phyloP scores from a whole-genome alignment of 78 protist species.

The Salpingoeca rosetta region DNA sequence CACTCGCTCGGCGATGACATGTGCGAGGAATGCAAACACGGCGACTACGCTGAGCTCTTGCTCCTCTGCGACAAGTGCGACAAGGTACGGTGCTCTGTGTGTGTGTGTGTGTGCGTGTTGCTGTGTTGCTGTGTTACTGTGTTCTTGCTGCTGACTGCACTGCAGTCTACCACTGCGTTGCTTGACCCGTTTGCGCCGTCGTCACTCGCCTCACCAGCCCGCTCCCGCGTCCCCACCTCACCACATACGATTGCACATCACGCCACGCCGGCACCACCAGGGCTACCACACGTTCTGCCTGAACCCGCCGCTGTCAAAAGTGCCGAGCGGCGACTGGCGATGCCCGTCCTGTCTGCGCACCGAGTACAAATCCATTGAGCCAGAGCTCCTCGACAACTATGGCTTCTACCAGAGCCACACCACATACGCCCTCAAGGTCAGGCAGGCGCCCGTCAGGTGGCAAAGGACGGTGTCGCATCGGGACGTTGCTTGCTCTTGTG shows the following conservation, averaged over 20 bases:
- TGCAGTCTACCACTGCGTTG: too few relatives aligned
- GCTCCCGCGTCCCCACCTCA: too few relatives aligned
- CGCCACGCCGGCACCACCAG: neutral
- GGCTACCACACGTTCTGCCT: constrained; percentile 28
- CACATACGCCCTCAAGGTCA: neutral
- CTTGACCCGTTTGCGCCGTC: too few relatives aligned
- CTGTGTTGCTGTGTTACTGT: too few relatives aligned
- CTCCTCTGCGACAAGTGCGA: neutral
- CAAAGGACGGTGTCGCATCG: neutral
- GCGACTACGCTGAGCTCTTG: neutral
- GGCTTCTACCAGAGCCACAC: neutral
- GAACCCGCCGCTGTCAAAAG: constrained; percentile 6
- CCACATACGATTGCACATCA: too few relatives aligned
- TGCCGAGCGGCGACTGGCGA: constrained; percentile 23
- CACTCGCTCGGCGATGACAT: neutral
- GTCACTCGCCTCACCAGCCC: too few relatives aligned
- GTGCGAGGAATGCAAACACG: neutral
- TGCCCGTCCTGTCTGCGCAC: constrained; percentile 13
- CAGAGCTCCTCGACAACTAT: neutral
- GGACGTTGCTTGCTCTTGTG: neutral
- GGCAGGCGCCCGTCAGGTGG: neutral
- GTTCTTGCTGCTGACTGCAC: neutral
- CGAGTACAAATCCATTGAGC: neutral
- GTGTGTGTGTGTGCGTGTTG: too few relatives aligned
- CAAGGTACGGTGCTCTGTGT: too few relatives aligned